Evolutionary conservation across 2,329 filamentous ascomycete species (phyloP).

Genomic region (Ophiobolus disseminans): DNA sequence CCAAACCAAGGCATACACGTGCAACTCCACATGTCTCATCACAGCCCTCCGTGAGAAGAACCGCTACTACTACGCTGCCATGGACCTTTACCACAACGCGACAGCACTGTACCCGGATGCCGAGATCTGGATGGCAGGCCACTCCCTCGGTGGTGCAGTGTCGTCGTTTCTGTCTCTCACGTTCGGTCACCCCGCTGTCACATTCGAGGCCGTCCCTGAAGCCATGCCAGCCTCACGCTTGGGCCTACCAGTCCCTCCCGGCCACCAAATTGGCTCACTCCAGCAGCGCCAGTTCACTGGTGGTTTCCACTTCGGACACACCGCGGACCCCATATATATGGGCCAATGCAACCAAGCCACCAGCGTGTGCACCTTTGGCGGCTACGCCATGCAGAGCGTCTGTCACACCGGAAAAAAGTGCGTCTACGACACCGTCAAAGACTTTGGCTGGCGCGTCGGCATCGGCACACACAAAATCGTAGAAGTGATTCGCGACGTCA

Average conservation of each 20-base stretch:
- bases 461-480: constrained; percentile 91
- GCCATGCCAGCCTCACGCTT: constrained; percentile 84
- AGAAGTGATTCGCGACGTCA: constrained; percentile 84
- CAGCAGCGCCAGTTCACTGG: constrained; percentile 71
- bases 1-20: constrained; percentile 83
- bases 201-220: constrained; percentile 92
- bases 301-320: constrained; percentile 91
- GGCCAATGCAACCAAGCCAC: constrained; percentile 91
- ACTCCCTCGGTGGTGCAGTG: constrained; percentile 90
- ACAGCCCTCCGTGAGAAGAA: constrained; percentile 80
- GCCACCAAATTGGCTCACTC: constrained; percentile 72
- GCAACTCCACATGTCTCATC: constrained; percentile 88
- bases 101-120: constrained; percentile 85
- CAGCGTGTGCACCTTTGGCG: constrained; percentile 86
- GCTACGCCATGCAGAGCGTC: constrained; percentile 91
- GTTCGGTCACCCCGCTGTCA: constrained; percentile 88
- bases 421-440: constrained; percentile 88
- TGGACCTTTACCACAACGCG: constrained; percentile 91
- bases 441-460: constrained; percentile 90
- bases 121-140: constrained; percentile 87
- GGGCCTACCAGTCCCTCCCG: constrained; percentile 84
- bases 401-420: constrained; percentile 91
- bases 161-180: constrained; percentile 88
- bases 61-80: constrained; percentile 87
- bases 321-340: constrained; percentile 93